Evolutionary conservation across 2,329 filamentous ascomycete genomes (phyloP), one percentile per base, ranked within the genome.

Genomic region (Aspergillus fructus): DNA sequence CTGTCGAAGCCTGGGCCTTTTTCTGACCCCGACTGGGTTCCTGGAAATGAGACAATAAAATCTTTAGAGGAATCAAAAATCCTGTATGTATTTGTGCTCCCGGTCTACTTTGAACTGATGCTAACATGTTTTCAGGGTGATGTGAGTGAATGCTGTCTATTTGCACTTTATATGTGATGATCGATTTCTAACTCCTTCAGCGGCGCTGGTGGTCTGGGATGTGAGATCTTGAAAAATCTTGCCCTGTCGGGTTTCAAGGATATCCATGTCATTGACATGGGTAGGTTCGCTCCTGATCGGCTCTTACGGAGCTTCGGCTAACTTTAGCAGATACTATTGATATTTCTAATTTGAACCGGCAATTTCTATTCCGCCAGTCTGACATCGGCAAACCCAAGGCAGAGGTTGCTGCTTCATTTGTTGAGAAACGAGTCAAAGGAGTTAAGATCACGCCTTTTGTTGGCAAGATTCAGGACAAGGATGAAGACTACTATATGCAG

Each of bases 211-310:
- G 94, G 94, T 11, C 77, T 99, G 59, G 94, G 94, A 64, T 99
- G 94, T 68, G 94, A 99, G 73, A 96, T 99, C 45, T 80, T 99
- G 52, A 99, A 99, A 80, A 91, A 99, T 69, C 83, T 99, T 34
- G 94, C 94, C 42, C 83, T 99, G 52, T 97, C 93, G 2, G 92
- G 93, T 27, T 99, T 99, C 80, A 96, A 90, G 75, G 86, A 96
- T 69, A 97, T 99, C 65, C 92, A 99, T 79, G 94, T 99, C 58
- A 97, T 99, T 68, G 94, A 99, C 77, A 99, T 99, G 94, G 91
- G 89, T 89, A 76, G 58, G 81, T 71, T n/a, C 40, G 27, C 19
- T 30, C 51, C 41, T 47, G 7, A 19, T 19, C 12, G 30, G 2
- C 7, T 27, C n/a, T 21, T 23, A 8, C 13, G 13, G n/a, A 45